phyloP scores from a whole-genome alignment of 805 yeast species.

The Schwanniomyces sp. region DNA sequence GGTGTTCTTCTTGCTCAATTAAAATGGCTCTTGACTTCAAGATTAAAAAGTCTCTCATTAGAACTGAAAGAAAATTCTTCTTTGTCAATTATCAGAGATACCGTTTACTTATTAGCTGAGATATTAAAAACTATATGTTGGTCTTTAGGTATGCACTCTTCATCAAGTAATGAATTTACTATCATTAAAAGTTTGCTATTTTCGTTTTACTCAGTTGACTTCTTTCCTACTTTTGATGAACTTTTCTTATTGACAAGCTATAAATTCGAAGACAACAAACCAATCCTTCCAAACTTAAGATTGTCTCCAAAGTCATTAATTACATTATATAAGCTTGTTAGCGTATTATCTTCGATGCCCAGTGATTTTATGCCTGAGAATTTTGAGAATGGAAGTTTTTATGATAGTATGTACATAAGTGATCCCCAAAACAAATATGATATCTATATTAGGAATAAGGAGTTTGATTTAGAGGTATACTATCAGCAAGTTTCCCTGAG shows the following conservation, averaged over 20 bases:
- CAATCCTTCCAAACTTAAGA: constrained; percentile 16
- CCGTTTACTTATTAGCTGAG: constrained; percentile 23
- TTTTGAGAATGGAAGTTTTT: constrained; percentile 20
- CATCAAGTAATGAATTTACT: constrained; percentile 13
- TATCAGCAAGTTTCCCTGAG: constrained; percentile 13
- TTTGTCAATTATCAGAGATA: constrained; percentile 23
- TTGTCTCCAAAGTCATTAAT: constrained; percentile 27
- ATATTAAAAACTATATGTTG: constrained; percentile 19
- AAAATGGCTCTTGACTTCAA: constrained; percentile 15
- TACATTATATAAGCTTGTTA: constrained; percentile 22
- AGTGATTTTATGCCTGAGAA: constrained; percentile 16
- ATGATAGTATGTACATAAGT: constrained; percentile 22
- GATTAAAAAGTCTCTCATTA: constrained; percentile 14
- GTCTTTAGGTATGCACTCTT: constrained; percentile 13
- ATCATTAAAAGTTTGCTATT: constrained; percentile 21
- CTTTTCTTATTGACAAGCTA: constrained; percentile 14
- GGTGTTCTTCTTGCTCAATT: constrained; percentile 12
- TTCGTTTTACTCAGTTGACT: constrained; percentile 22
- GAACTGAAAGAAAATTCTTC: constrained; percentile 7
- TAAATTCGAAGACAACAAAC: constrained; percentile 4
- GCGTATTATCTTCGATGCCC: constrained; percentile 25
- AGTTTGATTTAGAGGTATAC: constrained; percentile 9
- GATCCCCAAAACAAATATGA: constrained; percentile 23
- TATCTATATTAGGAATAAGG: constrained; percentile 11
- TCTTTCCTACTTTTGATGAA: constrained; percentile 15